Evolutionary conservation across 805 yeast genomes (phyloP), one percentile per base, ranked within the genome.

Genomic region (Ogataea ramenticola): DNA sequence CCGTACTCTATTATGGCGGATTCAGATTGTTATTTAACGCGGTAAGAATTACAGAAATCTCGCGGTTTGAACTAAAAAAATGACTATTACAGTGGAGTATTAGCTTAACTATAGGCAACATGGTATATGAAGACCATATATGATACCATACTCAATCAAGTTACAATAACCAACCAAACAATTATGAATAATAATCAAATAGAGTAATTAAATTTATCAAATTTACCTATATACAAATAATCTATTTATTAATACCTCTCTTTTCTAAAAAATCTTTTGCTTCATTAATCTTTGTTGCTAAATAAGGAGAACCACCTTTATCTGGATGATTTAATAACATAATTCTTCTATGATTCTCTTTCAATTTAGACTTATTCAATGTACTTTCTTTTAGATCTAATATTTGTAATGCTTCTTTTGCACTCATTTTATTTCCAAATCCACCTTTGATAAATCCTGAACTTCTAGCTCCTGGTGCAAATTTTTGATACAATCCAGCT

Each of bases 251-350:
- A 32, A 75, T 73, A 33, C 80, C 81, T 58, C 81, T 75, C 61
- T 82, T 81, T 46, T 79, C 82, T 60, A 86, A 67, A 54, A 84
- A 76, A 55, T 87, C 95, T 57, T 83, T 82, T 24, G 97, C 96
- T 66, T 90, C 96, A 61, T 90, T 90, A 48, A 90, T 83, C 69
- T 90, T 90, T 46, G 90, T 81, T 39, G 97, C 96, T 62, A 90
- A 62, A 56, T 76, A 88, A 24, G 95, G 86, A 11, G 95, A 83
- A 2, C 97, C 97, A 30, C 96, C 96, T 60, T 81, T 85, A 68
- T 90, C 97, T 11, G 97, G 97, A 60, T 90, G 97, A 62, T 90
- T 90, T 41, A 84, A 76, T 65, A 87, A 65, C 93, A 90, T 86
- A 56, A 89, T 82, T 54, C 71, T 72, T 66, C 96, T 77, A 60